A percentile compares a stretch with the other conserved stretches of the same genome.
These are phyloP conservation scores for Paraphaeosphaeria minitans DNA, from an alignment of 2,329 filamentous ascomycete genomes.

Conservation along the genomic window DNA sequence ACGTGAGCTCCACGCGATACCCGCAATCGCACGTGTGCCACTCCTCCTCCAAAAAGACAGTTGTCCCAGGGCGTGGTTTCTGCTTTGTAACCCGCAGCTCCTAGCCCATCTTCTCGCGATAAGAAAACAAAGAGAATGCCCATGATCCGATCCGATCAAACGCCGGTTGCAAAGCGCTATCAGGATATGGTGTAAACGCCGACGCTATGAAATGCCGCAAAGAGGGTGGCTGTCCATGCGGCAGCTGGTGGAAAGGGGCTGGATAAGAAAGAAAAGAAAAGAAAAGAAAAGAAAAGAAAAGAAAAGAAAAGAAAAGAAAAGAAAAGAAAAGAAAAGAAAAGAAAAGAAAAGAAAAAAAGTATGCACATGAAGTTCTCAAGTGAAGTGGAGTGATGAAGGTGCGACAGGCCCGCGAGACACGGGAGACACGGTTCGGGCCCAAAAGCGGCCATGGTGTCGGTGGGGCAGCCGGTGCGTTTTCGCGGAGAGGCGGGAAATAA, in stretches of 20 bases:
- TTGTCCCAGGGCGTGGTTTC: too few species aligned
- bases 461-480: constrained; percentile 1
- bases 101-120: too few species aligned
- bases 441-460: neutral
- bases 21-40: neutral
- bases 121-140: neutral
- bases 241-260: neutral
- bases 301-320: too few species aligned
- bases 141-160: constrained; percentile 8
- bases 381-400: neutral
- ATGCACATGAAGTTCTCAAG: constrained; percentile 13
- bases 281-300: too few species aligned
- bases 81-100: too few species aligned
- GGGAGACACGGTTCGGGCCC: neutral
- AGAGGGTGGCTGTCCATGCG: constrained; percentile 8
- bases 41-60: neutral
- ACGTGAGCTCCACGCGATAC: too few species aligned
- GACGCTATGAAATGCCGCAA: constrained; percentile 14
- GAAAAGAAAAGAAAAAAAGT: too few species aligned
- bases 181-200: constrained; percentile 14
- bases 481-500: neutral
- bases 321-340: too few species aligned
- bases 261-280: too few species aligned
- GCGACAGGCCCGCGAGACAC: neutral
- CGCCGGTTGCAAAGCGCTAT: constrained; percentile 22